phyloP scores from a whole-genome alignment of 768 basidiomycete genomes.

The Dentipellis sp. region DNA sequence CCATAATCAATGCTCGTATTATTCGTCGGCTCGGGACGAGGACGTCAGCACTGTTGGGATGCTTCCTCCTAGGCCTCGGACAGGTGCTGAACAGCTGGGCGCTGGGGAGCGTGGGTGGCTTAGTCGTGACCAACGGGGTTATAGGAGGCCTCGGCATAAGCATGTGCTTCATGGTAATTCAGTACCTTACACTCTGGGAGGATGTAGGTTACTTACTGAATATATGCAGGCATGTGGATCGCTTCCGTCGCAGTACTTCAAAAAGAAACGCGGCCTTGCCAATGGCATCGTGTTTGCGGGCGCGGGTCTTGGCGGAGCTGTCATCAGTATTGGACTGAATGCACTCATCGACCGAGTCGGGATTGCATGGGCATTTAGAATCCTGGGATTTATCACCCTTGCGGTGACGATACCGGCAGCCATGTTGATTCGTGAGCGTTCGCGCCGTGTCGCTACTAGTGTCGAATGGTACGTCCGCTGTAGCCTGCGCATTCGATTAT shows the following conservation, averaged over 20 bases:
- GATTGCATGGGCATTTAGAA: slow-evolving; percentile 23
- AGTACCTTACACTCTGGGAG: not conserved
- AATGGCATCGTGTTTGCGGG: slow-evolving; percentile 26
- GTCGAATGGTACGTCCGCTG: slow-evolving; percentile 16
- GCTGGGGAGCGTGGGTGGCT: slow-evolving; percentile 15
- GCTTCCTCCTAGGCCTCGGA: slow-evolving; percentile 21
- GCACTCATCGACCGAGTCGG: slow-evolving; percentile 20
- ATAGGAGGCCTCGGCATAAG: slow-evolving; percentile 22
- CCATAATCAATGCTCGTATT: slow-evolving; percentile 21
- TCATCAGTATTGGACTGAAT: slow-evolving; percentile 20
- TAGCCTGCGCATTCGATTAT: too few species aligned
- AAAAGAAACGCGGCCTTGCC: slow-evolving; percentile 22
- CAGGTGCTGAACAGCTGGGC: slow-evolving; percentile 20
- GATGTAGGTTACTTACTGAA: too few species aligned
- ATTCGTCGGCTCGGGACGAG: slow-evolving; percentile 23
- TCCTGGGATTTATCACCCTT: slow-evolving; percentile 22
- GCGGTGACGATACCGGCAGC: slow-evolving; percentile 19
- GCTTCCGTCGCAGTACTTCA: slow-evolving; percentile 27
- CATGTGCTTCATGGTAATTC: slow-evolving; percentile 17
- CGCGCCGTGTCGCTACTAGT: slow-evolving; percentile 10
- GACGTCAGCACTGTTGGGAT: slow-evolving; percentile 19
- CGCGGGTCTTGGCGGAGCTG: slow-evolving; percentile 24
- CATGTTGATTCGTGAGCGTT: slow-evolving; percentile 19
- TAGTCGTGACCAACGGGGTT: slow-evolving; percentile 22
- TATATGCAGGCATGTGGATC: slow-evolving; percentile 7